Percentiles rank a stretch among this genome's conserved stretches.
Conservation (phyloP, 192 early-diverging fungal genomes). For the Coemansia sp. region DNA sequence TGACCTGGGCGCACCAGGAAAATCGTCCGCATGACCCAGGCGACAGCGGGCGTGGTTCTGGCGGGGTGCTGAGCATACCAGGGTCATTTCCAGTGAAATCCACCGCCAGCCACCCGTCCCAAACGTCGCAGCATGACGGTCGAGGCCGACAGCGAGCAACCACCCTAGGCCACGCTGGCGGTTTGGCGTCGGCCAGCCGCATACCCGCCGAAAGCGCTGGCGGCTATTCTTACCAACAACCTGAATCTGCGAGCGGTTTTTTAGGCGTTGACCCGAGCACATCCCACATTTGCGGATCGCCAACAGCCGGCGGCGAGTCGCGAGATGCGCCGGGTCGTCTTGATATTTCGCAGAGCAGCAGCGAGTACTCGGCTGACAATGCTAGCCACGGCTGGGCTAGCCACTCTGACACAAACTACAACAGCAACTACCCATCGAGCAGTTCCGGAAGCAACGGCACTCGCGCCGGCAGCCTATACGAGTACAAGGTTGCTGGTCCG, state of each 20-base stretch:
- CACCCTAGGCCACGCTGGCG: conserved; percentile 12
- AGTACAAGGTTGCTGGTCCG: conserved; percentile 11
- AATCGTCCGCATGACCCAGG: neutral
- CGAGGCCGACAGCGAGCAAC: conserved; percentile 14
- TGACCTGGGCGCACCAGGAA: conserved; percentile 7
- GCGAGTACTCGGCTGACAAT: conserved; percentile 31
- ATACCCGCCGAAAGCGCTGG: conserved; percentile 2
- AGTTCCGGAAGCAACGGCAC: conserved; percentile 21
- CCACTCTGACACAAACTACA: conserved; percentile 23
- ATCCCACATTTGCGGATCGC: conserved; percentile 22
- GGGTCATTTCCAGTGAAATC: conserved; percentile 22
- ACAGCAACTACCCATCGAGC: conserved; percentile 11
- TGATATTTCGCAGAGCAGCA: conserved; percentile 24
- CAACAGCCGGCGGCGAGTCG: conserved; percentile 25
- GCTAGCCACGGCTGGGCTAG: conserved; percentile 37
- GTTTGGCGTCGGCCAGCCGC: neutral
- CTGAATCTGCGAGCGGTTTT: conserved; percentile 26
- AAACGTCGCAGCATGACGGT: conserved; percentile 7
- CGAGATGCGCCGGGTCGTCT: conserved; percentile 46
- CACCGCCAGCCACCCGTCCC: conserved; percentile 11
- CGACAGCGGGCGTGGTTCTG: neutral
- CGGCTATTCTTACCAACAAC: conserved; percentile 1
- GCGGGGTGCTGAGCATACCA: conserved; percentile 7
- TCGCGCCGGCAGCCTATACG: conserved; percentile 18
- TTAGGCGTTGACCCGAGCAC: conserved; percentile 56